phyloP scores from a whole-genome alignment of 176 grass and related monocot species.

The Thinopyrum elongatum region DNA sequence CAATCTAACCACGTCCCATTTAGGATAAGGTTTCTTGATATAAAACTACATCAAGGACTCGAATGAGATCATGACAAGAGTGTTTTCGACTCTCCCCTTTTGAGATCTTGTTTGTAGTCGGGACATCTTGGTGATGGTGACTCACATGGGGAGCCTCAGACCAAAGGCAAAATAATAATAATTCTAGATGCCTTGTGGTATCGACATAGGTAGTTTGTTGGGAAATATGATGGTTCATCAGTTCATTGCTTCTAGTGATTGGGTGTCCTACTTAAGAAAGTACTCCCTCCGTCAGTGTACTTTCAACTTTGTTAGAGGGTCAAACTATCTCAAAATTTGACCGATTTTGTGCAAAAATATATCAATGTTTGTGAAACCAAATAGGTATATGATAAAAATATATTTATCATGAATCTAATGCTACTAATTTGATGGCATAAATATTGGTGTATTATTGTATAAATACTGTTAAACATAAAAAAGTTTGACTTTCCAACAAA shows the following conservation, averaged over 20 bases:
- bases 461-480: too few relatives aligned
- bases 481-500: too few relatives aligned
- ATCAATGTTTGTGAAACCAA: too few relatives aligned
- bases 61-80: conserved; percentile 58
- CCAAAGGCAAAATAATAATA: conserved; percentile 1
- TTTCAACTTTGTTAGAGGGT: too few relatives aligned
- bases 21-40: conserved; percentile 57
- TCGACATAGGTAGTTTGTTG: conserved; percentile 39
- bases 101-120: conserved; percentile 74
- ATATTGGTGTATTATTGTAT: too few relatives aligned
- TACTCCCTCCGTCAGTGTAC: neutral
- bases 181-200: conserved; percentile 40
- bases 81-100: conserved; percentile 65
- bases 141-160: conserved; percentile 46
- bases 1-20: conserved; percentile 55
- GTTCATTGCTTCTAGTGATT: conserved; percentile 36
- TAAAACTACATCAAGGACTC: conserved; percentile 50
- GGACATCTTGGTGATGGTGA: conserved; percentile 65
- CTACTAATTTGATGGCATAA: too few relatives aligned
- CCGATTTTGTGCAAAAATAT: too few relatives aligned
- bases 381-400: too few relatives aligned
- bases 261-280: conserved; percentile 41
- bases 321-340: too few relatives aligned
- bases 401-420: too few relatives aligned
- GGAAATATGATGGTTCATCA: conserved; percentile 47